These are phyloP conservation scores for Trifolium subterraneum DNA, from an alignment of 306 rosid species.

Conservation along the genomic window DNA sequence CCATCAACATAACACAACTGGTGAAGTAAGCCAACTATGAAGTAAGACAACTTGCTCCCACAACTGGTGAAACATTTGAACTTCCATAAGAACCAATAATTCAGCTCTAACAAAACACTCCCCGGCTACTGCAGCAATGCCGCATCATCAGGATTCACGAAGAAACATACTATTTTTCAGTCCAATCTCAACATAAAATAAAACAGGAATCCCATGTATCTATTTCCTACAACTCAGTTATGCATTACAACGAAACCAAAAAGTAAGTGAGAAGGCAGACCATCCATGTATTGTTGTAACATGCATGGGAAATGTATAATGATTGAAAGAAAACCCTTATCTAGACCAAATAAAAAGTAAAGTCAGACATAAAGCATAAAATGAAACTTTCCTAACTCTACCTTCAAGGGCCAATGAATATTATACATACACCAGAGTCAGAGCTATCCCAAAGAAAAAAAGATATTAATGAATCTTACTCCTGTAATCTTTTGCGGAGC, in stretches of 20 bases:
- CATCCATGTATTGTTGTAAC: slow-evolving; percentile 10
- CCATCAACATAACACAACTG: background rate
- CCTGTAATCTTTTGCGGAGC: slow-evolving; percentile 76
- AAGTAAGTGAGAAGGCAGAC: slow-evolving; percentile 9
- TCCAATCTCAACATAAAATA: slow-evolving; percentile 7
- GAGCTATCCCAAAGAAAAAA: slow-evolving; percentile 21
- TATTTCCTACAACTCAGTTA: slow-evolving; percentile 17
- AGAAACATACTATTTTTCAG: slow-evolving; percentile 1
- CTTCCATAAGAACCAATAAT: slow-evolving; percentile 3
- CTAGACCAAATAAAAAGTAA: background rate
- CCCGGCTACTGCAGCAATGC: background rate
- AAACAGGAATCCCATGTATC: background rate
- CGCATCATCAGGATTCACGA: background rate
- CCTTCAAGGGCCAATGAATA: slow-evolving; percentile 8
- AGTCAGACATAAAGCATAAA: background rate
- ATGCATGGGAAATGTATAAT: slow-evolving; percentile 10
- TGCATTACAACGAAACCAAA: slow-evolving; percentile 31
- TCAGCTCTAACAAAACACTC: slow-evolving; percentile 29
- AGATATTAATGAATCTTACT: slow-evolving; percentile 53
- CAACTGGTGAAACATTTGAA: background rate
- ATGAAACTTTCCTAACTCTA: slow-evolving; percentile 5
- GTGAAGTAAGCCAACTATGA: background rate
- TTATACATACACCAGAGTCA: slow-evolving; percentile 29
- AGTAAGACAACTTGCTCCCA: slow-evolving; percentile 13
- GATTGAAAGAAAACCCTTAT: slow-evolving; percentile 6